Evolutionary conservation across 2,329 filamentous ascomycete species (phyloP), one percentile per base, ranked within the genome.

Genomic region (Ophiostoma sp.): DNA sequence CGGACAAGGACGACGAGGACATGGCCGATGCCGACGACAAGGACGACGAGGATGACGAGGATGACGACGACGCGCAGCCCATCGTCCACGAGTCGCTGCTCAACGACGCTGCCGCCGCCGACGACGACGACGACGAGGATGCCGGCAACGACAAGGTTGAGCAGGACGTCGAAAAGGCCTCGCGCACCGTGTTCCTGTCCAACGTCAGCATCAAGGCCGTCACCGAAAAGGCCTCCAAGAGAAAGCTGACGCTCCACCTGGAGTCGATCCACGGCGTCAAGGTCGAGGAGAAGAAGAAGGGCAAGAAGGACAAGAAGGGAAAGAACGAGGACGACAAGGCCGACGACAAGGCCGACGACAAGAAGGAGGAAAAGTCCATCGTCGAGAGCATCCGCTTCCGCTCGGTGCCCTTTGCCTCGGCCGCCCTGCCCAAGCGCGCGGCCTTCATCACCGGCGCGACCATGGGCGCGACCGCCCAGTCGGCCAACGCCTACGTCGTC

Each of bases 301-400:
- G 58, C 47, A 55, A 58, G 38, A 67, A 66, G 12, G 62, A 38
- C 47, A 63, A 27, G 11, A 44, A 67, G 58, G 41, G 41, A 66
- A 91, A 97, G 75, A 90, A 87, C 65, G 93, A 90, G 40, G 95
- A 95, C 75, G 79, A 87, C 2, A 88, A 88, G 41, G 92, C 91
- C 78, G 96, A 38, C 14, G 65, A 92, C 97, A 77, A 85, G 97
- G n/a, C 12, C n/a, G 16, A 55, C 8, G 65, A 83, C 85, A n/a
- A 92, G 91, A 1, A 89, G 92, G 75, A 83, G 82, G 49, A 77
- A 78, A 52, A 77, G 74, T 18, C 45, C 5, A 42, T 65, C 0
- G 82, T 99, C 62, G 91, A 97, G 76, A 97, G 93, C 2, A 83
- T 99, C 70, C 92, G 95, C 36, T 99, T 98, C 83, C 91, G 95